Evolutionary conservation across 192 early-diverging fungal species (phyloP).

Genomic region (Coemansia sp.): DNA sequence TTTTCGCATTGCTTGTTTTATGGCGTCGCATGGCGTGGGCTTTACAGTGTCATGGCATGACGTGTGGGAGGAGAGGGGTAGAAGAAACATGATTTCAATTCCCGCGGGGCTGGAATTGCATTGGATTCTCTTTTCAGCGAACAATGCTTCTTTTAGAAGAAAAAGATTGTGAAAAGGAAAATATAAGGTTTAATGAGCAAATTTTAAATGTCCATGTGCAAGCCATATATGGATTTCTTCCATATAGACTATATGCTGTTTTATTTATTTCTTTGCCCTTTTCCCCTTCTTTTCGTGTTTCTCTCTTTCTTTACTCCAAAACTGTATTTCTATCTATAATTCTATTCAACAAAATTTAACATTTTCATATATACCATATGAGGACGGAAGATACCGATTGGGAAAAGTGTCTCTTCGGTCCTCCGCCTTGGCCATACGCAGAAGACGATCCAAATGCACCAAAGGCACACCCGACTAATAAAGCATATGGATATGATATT

Average conservation of each 20-base stretch:
- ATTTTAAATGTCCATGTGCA: no score
- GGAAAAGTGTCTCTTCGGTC: slow-evolving; percentile 25
- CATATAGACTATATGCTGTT: not conserved
- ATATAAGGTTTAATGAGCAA: no score
- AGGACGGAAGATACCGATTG: slow-evolving; percentile 6
- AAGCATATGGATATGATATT: slow-evolving; percentile 31
- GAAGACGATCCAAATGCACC: slow-evolving; percentile 25
- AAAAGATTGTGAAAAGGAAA: no score
- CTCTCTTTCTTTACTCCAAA: not conserved
- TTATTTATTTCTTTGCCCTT: slow-evolving; percentile 1
- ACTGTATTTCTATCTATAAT: not conserved
- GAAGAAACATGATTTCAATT: no score
- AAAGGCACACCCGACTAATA: slow-evolving; percentile 15
- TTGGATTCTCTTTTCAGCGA: no score
- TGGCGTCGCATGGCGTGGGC: not conserved
- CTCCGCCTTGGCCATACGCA: slow-evolving; percentile 38
- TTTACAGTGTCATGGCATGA: no score
- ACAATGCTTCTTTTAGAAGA: no score
- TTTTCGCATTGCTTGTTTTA: not conserved
- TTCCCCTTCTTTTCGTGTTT: slow-evolving; percentile 6
- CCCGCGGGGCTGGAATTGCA: no score
- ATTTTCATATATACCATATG: not conserved
- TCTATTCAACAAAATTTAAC: not conserved
- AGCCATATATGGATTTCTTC: not conserved
- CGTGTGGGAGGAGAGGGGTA: no score